Evolutionary conservation across 1,139 yeast genomes (phyloP).

Genomic region (Suhomyces terraborum): DNA sequence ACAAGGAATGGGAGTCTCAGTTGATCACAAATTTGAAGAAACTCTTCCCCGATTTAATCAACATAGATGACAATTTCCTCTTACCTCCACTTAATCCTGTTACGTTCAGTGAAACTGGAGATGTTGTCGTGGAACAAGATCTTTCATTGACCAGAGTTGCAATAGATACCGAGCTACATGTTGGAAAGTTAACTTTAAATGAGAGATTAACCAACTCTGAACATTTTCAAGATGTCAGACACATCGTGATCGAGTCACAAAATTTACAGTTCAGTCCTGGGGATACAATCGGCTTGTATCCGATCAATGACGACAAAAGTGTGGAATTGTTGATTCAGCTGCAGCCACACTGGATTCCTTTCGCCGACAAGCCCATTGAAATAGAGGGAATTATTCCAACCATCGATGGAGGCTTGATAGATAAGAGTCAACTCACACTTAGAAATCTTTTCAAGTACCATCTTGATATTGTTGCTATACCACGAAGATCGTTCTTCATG

Average conservation of each 20-base stretch:
- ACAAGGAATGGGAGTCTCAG: slow-evolving; percentile 68
- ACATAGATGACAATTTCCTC: slow-evolving; percentile 41
- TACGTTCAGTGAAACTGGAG: slow-evolving; percentile 1
- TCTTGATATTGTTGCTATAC: slow-evolving; percentile 79
- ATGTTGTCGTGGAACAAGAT: neutral
- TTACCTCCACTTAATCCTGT: slow-evolving; percentile 47
- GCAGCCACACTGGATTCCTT: slow-evolving; percentile 69
- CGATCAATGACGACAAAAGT: slow-evolving; percentile 63
- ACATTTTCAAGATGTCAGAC: slow-evolving; percentile 92
- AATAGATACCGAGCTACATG: slow-evolving; percentile 11
- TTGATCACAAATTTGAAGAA: slow-evolving; percentile 46
- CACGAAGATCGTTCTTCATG: slow-evolving; percentile 79
- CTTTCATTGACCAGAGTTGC: slow-evolving; percentile 9
- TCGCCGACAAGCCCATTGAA: slow-evolving; percentile 60
- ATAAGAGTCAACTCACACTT: slow-evolving; percentile 54
- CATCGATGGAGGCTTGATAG: slow-evolving; percentile 62
- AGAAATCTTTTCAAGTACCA: slow-evolving; percentile 76
- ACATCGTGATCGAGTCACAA: slow-evolving; percentile 46
- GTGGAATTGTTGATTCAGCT: slow-evolving; percentile 66
- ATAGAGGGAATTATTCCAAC: slow-evolving; percentile 32
- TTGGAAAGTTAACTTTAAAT: slow-evolving; percentile 52
- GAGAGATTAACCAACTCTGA: slow-evolving; percentile 61
- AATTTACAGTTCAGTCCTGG: slow-evolving; percentile 62
- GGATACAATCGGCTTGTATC: slow-evolving; percentile 76
- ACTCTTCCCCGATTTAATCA: slow-evolving; percentile 38